Evolutionary conservation across 1,284 basidiomycete genomes (phyloP).

Genomic region (Leccinum subrobustum): DNA sequence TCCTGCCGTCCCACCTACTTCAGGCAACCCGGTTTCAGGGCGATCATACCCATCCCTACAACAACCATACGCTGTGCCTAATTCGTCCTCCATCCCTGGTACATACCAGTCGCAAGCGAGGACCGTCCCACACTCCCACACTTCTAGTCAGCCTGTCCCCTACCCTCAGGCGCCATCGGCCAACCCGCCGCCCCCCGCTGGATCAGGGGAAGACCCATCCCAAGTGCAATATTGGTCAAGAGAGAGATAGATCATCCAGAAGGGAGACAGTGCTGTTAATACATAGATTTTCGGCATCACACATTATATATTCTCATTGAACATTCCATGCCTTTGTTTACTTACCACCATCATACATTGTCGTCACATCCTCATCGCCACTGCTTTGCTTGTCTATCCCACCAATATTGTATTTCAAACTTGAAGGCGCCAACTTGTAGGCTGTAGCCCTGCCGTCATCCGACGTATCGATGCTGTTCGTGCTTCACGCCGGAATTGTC

Average conservation of each 20-base stretch:
- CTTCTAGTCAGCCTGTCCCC: slow-evolving; percentile 19
- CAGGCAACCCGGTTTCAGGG: slow-evolving; percentile 24
- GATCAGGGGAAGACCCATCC: slow-evolving; percentile 27
- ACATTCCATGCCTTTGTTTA: slow-evolving; percentile 2
- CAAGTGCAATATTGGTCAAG: slow-evolving; percentile 33
- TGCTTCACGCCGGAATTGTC: slow-evolving; percentile 24
- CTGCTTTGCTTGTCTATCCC: slow-evolving; percentile 12
- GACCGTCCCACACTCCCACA: slow-evolving; percentile 1
- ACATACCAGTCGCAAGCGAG: slow-evolving; percentile 28
- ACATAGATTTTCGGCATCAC: slow-evolving; percentile 22
- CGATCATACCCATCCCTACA: slow-evolving; percentile 30
- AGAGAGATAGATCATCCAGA: slow-evolving; percentile 20
- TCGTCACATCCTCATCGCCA: slow-evolving; percentile 13
- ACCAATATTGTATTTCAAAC: slow-evolving; percentile 23
- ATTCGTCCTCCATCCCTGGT: slow-evolving; percentile 16
- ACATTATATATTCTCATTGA: slow-evolving; percentile 9
- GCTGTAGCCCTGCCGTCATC: slow-evolving; percentile 17
- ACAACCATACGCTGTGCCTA: slow-evolving; percentile 21
- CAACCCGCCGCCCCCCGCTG: slow-evolving; percentile 25
- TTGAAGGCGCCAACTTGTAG: slow-evolving; percentile 6
- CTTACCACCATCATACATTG: slow-evolving; percentile 10
- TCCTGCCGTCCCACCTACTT: slow-evolving; percentile 14
- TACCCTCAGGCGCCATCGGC: slow-evolving; percentile 26
- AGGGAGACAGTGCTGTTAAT: slow-evolving; percentile 8
- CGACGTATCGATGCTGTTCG: neutral